Percentiles rank a stretch among this genome's conserved stretches.
These are phyloP conservation scores for Colletotrichum incanum DNA, from an alignment of 2,329 filamentous ascomycete species.

Conservation along the genomic window DNA sequence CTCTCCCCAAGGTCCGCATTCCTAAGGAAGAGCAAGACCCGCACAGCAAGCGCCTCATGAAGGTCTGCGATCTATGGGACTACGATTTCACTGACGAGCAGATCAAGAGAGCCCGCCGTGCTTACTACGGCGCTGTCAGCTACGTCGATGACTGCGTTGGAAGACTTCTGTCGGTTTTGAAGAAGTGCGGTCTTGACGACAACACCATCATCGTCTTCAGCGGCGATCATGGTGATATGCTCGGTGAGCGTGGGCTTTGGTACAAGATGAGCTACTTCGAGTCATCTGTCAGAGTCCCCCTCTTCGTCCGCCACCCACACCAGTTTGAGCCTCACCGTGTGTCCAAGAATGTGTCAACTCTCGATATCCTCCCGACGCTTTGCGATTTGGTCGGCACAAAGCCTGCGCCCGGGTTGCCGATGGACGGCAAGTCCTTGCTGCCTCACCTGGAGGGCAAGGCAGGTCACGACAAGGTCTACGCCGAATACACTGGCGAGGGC, in stretches of 20 bases:
- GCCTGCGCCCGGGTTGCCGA: slow-evolving; percentile 79
- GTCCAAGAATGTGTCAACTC: slow-evolving; percentile 87
- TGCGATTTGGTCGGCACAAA: slow-evolving; percentile 85
- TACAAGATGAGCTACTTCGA: slow-evolving; percentile 99
- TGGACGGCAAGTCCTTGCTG: slow-evolving; percentile 87
- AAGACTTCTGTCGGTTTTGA: slow-evolving; percentile 82
- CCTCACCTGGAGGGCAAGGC: slow-evolving; percentile 79
- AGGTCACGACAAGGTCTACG: slow-evolving; percentile 90
- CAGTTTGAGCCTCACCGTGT: slow-evolving; percentile 84
- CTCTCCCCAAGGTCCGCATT: slow-evolving; percentile 83
- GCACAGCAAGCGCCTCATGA: slow-evolving; percentile 88
- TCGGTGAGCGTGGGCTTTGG: slow-evolving; percentile 93
- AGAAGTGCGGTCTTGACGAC: slow-evolving; percentile 84
- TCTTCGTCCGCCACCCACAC: slow-evolving; percentile 86
- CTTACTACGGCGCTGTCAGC: slow-evolving; percentile 93
- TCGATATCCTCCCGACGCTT: slow-evolving; percentile 91
- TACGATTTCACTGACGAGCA: slow-evolving; percentile 88
- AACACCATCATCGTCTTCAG: slow-evolving; percentile 94
- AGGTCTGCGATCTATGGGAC: slow-evolving; percentile 89
- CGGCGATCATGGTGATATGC: slow-evolving; percentile 96
- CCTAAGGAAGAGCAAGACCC: slow-evolving; percentile 86
- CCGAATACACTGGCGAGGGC: slow-evolving; percentile 95
- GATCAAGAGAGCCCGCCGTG: slow-evolving; percentile 86
- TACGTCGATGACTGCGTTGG: slow-evolving; percentile 96
- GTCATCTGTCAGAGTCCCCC: slow-evolving; percentile 89